Evolutionary conservation across 768 basidiomycete species (phyloP), one percentile per base, ranked within the genome.

Genomic region (Boletus speciosus): DNA sequence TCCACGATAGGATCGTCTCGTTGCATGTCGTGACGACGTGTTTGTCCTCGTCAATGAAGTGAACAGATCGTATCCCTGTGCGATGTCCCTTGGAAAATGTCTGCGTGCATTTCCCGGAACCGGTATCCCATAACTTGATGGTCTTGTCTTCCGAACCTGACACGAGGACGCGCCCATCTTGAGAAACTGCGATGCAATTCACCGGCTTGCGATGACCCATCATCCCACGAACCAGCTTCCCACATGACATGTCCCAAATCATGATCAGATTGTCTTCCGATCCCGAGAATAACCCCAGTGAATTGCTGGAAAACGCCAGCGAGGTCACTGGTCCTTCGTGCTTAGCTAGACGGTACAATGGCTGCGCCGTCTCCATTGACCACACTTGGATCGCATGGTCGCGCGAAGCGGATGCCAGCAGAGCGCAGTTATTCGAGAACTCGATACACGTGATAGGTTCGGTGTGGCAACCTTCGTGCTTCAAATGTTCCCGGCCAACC

Each of bases 141-240:
- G 64, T 61, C 31, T 58, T 58, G 47, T 69, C 67, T 32, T 61
- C 48, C 4, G 66, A 70, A 23, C 65, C 65, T 2, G 67, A 62
- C 8, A 54, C 67, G 5, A 64, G 1, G 2, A 39, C 41, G 19
- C 4, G 29, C 21, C 65, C 62, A 50, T 66, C 47, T 14, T 29
- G 27, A 8, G 68, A 69, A 10, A 69, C 41, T 11, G 55, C 52
- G 21, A 68, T 41, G 8, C 61, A 63, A 10, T 49, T 52, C 29
- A 62, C 57, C 2, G 41, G 9, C 19, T 51, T 56, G 9, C 29
- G 25, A 25, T 25, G 25, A 25, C 25, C 25, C 25, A 25, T 61
- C 54, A 69, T 47, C 15, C 54, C 55, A 3, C 52, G 55, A n/a
- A 60, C 38, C 14, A 57, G 3, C 41, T 54, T 59, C 23, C 62